Conservation (phyloP, 1,284 basidiomycete species). For the Apiotrichum brassicae region DNA sequence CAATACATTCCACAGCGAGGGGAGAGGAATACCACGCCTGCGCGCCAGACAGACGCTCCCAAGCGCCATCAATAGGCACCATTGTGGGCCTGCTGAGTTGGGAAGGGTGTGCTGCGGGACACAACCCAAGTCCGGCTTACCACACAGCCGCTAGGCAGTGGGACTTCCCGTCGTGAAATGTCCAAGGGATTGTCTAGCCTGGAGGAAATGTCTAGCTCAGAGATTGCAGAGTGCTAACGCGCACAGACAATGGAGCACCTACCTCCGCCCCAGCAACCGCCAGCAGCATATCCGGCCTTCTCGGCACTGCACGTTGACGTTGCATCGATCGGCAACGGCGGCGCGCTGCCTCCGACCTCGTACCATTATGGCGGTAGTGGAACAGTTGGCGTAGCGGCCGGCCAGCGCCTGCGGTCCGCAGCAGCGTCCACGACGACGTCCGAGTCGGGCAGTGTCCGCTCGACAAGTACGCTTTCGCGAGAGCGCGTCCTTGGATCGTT, state of each 20-base stretch:
- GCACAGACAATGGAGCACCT: constrained; percentile 4
- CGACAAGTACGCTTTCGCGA: neutral
- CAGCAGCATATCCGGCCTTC: neutral
- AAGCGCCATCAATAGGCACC: too few species aligned
- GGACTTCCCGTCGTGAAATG: too few species aligned
- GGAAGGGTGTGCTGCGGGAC: too few species aligned
- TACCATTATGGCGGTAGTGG: neutral
- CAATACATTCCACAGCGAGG: neutral
- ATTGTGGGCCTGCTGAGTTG: too few species aligned
- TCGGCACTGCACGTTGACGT: neutral
- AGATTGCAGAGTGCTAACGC: too few species aligned
- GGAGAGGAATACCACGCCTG: too few species aligned
- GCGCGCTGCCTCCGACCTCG: neutral
- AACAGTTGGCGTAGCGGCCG: neutral
- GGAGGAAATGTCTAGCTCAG: too few species aligned
- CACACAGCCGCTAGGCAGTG: too few species aligned
- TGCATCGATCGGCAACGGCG: neutral
- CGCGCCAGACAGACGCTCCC: too few species aligned
- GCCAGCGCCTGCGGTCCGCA: neutral
- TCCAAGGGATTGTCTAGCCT: neutral
- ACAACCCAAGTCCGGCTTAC: too few species aligned
- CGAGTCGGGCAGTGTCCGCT: neutral
- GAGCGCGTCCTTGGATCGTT: constrained; percentile 3
- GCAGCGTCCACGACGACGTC: neutral
- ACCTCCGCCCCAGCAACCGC: neutral